A percentile compares a stretch with the other conserved stretches of the same genome.
phyloP scores from a whole-genome alignment of 331 rosid species.

The Phaseolus coccineus region DNA sequence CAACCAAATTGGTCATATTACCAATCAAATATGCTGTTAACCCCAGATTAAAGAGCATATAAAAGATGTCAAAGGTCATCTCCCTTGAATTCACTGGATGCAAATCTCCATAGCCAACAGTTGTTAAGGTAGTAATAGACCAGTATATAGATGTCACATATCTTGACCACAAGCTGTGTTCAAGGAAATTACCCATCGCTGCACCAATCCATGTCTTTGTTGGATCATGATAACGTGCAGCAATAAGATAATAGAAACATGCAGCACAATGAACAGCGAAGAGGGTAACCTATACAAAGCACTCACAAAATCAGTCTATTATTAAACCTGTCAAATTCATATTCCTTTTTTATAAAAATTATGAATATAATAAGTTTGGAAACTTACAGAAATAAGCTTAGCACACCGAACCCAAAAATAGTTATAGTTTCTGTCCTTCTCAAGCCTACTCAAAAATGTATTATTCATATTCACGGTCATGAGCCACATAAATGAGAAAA shows the following conservation, averaged over 20 bases:
- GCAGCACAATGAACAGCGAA: constrained; percentile 95
- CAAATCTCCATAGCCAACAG: constrained; percentile 96
- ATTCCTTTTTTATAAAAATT: neutral
- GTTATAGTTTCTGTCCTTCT: constrained; percentile 86
- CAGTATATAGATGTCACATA: constrained; percentile 88
- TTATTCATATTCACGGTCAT: neutral
- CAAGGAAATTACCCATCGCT: constrained; percentile 58
- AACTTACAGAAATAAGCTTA: constrained; percentile 87
- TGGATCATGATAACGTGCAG: constrained; percentile 83
- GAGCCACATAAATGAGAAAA: neutral
- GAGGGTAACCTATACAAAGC: constrained; percentile 75
- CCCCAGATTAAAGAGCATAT: constrained; percentile 93
- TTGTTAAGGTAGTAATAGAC: constrained; percentile 94
- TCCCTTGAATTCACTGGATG: constrained; percentile 95
- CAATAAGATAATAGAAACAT: constrained; percentile 90
- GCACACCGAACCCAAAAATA: constrained; percentile 99
- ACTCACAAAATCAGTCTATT: constrained; percentile 6
- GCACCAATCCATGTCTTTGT: constrained; percentile 82
- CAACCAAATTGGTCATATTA: constrained; percentile 98
- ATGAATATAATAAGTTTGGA: neutral
- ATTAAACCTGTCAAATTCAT: neutral
- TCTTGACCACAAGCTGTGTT: constrained; percentile 71
- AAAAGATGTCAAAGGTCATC: constrained; percentile 91
- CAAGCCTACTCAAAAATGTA: constrained; percentile 64
- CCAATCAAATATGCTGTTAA: constrained; percentile 96